These are phyloP conservation scores for Jaapia argillacea DNA, from an alignment of 768 basidiomycete species.

Conservation along the genomic window DNA sequence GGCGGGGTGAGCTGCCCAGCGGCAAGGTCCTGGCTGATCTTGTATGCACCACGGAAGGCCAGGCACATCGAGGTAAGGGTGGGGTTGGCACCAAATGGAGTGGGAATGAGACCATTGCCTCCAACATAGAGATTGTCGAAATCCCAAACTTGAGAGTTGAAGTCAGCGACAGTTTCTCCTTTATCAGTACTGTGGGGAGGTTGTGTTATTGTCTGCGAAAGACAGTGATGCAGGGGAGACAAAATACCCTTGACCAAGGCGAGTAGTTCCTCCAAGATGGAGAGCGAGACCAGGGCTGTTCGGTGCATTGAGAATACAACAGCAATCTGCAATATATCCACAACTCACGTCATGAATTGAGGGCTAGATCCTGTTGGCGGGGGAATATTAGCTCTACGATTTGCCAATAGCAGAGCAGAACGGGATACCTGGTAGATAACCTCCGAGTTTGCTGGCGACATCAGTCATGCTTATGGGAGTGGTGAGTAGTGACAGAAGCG, in stretches of 20 bases:
- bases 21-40: neutral
- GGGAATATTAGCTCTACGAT: no score
- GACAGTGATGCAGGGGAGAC: neutral
- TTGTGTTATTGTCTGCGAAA: no score
- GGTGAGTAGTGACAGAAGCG: neutral
- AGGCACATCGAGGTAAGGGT: slow-evolving; percentile 7
- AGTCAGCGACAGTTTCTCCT: slow-evolving; percentile 16
- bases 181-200: slow-evolving; percentile 9
- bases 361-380: no score
- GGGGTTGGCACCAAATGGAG: slow-evolving; percentile 14
- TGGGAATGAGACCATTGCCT: slow-evolving; percentile 18
- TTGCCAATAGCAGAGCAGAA: no score
- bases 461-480: slow-evolving; percentile 14
- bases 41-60: neutral
- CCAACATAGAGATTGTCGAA: slow-evolving; percentile 23
- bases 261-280: slow-evolving; percentile 9
- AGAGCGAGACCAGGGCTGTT: slow-evolving; percentile 13
- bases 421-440: slow-evolving; percentile 24
- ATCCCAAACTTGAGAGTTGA: slow-evolving; percentile 12
- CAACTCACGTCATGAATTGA: slow-evolving; percentile 24
- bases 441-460: slow-evolving; percentile 21
- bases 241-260: neutral
- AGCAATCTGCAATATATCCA: no score
- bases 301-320: no score
- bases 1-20: no score